Conservation (phyloP, 2,329 filamentous ascomycete species). For the Tolypocladium endophyticum region DNA sequence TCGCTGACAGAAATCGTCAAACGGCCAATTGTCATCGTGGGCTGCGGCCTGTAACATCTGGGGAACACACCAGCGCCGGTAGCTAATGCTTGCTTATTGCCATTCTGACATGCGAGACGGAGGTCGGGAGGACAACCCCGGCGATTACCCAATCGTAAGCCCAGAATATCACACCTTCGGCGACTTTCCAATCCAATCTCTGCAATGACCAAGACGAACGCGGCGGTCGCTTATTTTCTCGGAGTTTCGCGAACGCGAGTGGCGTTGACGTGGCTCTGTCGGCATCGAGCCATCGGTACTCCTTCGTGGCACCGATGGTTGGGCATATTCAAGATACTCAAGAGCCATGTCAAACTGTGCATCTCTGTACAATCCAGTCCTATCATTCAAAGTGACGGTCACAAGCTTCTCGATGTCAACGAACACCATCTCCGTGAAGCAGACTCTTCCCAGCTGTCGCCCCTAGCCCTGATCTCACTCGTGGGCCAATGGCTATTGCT, state of each 20-base stretch:
- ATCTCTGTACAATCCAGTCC: no score
- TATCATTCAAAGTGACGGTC: not conserved
- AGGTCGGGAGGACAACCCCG: not conserved
- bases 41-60: no score
- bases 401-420: constrained; percentile 15
- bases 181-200: not conserved
- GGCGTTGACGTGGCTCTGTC: not conserved
- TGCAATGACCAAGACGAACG: not conserved
- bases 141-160: not conserved
- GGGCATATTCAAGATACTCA: not conserved
- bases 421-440: constrained; percentile 7
- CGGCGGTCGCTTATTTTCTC: not conserved
- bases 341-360: no score
- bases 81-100: not conserved
- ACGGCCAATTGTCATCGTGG: no score
- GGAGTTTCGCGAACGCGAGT: not conserved
- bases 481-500: constrained; percentile 14
- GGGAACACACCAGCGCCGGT: no score
- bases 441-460: constrained; percentile 14
- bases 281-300: not conserved
- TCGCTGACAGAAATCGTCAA: no score
- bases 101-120: not conserved
- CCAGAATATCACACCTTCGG: not conserved
- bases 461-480: constrained; percentile 16
- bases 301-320: not conserved